Evolutionary conservation across 2,329 filamentous ascomycete genomes (phyloP).

Genomic region (Diaporthe vexans): DNA sequence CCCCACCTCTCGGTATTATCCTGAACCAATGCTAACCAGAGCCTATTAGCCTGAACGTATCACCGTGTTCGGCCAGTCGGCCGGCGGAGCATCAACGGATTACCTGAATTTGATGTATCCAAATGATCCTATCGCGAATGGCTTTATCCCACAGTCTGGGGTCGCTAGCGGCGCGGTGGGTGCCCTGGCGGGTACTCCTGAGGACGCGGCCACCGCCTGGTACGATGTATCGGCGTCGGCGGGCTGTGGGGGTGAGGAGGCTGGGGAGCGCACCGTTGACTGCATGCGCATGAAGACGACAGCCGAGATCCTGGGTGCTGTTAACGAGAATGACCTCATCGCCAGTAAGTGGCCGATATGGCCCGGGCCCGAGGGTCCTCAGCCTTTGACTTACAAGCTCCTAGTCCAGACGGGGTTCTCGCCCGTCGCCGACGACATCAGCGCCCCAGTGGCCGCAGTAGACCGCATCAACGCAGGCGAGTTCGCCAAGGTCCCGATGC

Average conservation of each 20-base stretch:
- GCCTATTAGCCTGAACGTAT: slow-evolving; percentile 38
- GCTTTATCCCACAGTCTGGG: slow-evolving; percentile 29
- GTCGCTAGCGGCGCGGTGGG: slow-evolving; percentile 2
- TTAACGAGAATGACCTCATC: slow-evolving; percentile 9
- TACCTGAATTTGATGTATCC: slow-evolving; percentile 18
- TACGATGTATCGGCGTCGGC: slow-evolving; percentile 16
- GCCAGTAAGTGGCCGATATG: background rate
- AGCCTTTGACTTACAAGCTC: background rate
- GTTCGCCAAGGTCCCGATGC: slow-evolving; percentile 21
- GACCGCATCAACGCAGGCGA: slow-evolving; percentile 14
- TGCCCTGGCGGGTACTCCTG: background rate
- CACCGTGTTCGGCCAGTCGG: slow-evolving; percentile 38
- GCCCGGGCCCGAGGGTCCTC: background rate
- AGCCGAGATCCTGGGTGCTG: slow-evolving; percentile 10
- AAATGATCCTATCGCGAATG: slow-evolving; percentile 31
- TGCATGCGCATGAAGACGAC: slow-evolving; percentile 34
- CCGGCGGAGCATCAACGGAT: slow-evolving; percentile 28
- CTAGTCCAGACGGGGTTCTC: slow-evolving; percentile 7
- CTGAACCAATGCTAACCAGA: no score
- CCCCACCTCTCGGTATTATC: no score
- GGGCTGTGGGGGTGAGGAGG: slow-evolving; percentile 32
- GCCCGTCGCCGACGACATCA: background rate
- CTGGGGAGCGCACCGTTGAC: background rate
- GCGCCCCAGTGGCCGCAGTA: background rate
- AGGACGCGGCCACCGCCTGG: slow-evolving; percentile 10